phyloP scores from a whole-genome alignment of 345 rosid species.

The Lepidium didymum region DNA sequence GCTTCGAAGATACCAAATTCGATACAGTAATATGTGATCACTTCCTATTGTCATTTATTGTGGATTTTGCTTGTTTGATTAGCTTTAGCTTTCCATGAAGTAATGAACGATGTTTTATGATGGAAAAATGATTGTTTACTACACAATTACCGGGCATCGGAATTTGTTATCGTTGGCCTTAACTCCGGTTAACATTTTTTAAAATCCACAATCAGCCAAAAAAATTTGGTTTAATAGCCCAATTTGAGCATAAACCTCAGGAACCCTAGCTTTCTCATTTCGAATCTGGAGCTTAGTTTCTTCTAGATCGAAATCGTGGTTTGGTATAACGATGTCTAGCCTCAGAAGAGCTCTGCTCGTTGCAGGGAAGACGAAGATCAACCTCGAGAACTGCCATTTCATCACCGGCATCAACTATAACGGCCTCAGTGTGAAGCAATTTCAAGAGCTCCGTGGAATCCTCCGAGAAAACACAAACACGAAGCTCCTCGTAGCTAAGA shows the following conservation, averaged over 20 bases:
- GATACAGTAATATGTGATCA: slow-evolving; percentile 28
- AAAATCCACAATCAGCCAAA: too few species aligned
- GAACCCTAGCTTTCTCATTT: slow-evolving; percentile 18
- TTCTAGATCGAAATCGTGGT: background rate
- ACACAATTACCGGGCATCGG: too few species aligned
- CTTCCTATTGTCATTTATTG: background rate
- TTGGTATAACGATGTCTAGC: slow-evolving; percentile 10
- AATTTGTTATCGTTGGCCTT: too few species aligned
- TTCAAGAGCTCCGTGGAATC: slow-evolving; percentile 62
- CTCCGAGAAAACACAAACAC: slow-evolving; percentile 54
- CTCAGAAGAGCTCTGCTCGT: slow-evolving; percentile 30
- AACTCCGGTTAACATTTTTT: too few species aligned
- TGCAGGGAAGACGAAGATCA: slow-evolving; percentile 38
- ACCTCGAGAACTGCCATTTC: slow-evolving; percentile 72
- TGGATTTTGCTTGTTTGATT: background rate
- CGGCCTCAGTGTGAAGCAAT: slow-evolving; percentile 73
- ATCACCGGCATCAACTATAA: slow-evolving; percentile 71
- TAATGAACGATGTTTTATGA: background rate
- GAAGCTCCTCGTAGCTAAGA: slow-evolving; percentile 73
- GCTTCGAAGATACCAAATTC: slow-evolving; percentile 66
- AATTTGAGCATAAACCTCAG: background rate
- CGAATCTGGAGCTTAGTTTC: slow-evolving; percentile 4
- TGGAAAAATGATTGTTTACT: too few species aligned
- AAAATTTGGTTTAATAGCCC: too few species aligned
- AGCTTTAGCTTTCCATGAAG: background rate